Conservation (phyloP, 495 filamentous ascomycete species). For the Jackrogersella multiformis region DNA sequence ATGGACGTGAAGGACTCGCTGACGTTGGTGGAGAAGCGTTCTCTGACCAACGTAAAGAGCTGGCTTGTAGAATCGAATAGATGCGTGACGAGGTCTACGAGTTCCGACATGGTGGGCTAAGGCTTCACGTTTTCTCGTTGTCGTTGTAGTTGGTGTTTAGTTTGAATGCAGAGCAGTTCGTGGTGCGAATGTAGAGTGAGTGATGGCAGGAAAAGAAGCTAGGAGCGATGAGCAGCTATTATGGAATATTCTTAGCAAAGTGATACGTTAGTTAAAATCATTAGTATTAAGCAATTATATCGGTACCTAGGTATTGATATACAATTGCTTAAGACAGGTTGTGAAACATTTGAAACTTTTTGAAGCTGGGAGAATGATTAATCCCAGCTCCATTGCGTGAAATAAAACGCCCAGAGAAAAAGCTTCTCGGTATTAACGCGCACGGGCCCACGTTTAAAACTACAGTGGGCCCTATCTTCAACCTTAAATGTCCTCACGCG, state of each 20-base stretch:
- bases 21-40: conserved; percentile 65
- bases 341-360: conserved; percentile 23
- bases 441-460: conserved; percentile 5
- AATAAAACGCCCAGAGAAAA: conserved; percentile 24
- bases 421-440: conserved; percentile 3
- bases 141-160: neutral
- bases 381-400: conserved; percentile 22
- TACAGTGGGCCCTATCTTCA: conserved; percentile 16
- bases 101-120: conserved; percentile 46
- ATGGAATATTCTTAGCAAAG: neutral
- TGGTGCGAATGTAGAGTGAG: neutral
- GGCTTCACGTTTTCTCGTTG: conserved; percentile 5
- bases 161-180: neutral
- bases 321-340: conserved; percentile 6
- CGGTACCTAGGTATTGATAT: neutral
- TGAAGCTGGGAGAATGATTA: neutral
- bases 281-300: neutral
- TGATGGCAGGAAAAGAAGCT: neutral
- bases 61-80: conserved; percentile 38
- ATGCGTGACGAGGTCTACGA: conserved; percentile 46
- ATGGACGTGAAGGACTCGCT: conserved; percentile 63
- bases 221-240: neutral
- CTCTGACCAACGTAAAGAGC: conserved; percentile 43
- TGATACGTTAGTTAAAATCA: neutral
- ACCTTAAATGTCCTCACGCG: conserved; percentile 31